These are phyloP conservation scores for Leccinum variicolor DNA, from an alignment of 768 basidiomycete species.

Conservation along the genomic window DNA sequence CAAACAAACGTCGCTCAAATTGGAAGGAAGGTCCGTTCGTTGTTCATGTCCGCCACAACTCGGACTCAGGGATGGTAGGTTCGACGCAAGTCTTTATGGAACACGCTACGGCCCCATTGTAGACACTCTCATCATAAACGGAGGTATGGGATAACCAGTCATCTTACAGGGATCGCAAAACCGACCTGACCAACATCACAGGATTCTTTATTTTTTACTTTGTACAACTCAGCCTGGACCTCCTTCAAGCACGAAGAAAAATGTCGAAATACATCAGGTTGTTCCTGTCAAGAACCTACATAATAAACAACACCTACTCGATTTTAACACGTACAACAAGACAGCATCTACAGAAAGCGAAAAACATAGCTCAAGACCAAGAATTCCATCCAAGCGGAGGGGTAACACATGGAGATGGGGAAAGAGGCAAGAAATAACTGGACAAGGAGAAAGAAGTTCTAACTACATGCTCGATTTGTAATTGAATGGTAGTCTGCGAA, in stretches of 20 bases:
- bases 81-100: not conserved
- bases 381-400: not conserved
- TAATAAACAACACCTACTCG: not conserved
- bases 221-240: not conserved
- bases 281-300: slow-evolving; percentile 4
- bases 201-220: not conserved
- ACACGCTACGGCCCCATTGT: not conserved
- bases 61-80: not conserved
- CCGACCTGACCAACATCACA: not conserved
- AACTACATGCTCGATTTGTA: slow-evolving; percentile 8
- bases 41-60: not conserved
- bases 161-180: not conserved
- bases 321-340: slow-evolving; percentile 1
- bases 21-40: slow-evolving; percentile 8
- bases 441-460: not conserved
- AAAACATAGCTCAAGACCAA: slow-evolving; percentile 2
- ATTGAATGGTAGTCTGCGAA: slow-evolving; percentile 19
- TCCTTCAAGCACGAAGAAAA: not conserved
- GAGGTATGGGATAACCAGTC: not conserved
- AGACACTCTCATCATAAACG: not conserved
- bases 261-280: not conserved
- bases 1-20: slow-evolving; percentile 26
- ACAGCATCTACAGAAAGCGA: slow-evolving; percentile 2
- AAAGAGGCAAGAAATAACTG: not conserved
- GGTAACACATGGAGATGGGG: not conserved